Percentiles rank a stretch among this genome's conserved stretches.
Evolutionary conservation across 164 flowering plant genomes (phyloP).

Genomic region (Nelumbo lutea): DNA sequence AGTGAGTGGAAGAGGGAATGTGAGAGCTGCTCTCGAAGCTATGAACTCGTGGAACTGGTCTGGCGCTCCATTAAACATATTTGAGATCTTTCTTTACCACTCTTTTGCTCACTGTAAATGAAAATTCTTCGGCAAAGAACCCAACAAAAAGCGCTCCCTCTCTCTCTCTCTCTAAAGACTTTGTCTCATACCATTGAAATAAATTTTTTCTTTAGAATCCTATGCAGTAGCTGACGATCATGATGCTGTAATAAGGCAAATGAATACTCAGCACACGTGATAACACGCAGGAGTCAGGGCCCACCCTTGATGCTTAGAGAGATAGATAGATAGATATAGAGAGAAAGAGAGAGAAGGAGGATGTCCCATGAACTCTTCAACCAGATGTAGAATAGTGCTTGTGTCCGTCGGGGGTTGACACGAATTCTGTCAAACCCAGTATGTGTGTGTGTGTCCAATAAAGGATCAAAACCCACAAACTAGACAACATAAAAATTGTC

Average conservation of each 20-base stretch:
- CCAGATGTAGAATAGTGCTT: no score
- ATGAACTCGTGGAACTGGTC: conserved; percentile 59
- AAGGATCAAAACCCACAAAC: no score
- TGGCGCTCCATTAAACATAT: conserved; percentile 59
- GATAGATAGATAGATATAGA: no score
- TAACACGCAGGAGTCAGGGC: conserved; percentile 12
- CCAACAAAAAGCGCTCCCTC: conserved; percentile 14
- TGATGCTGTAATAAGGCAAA: conserved; percentile 43
- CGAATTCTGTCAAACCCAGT: no score
- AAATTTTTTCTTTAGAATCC: conserved; percentile 38
- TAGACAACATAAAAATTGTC: no score
- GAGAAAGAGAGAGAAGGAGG: no score
- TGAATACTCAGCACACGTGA: conserved; percentile 20
- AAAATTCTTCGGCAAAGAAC: conserved; percentile 8
- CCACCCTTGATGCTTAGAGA: background rate
- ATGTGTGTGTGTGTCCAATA: no score
- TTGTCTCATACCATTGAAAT: conserved; percentile 10
- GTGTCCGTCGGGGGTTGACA: no score
- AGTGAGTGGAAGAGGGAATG: conserved; percentile 16
- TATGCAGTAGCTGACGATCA: conserved; percentile 35
- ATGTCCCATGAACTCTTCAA: no score
- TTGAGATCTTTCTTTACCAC: conserved; percentile 10
- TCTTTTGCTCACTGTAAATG: conserved; percentile 17
- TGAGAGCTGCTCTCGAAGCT: conserved; percentile 26
- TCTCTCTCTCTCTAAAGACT: conserved; percentile 27